A percentile compares a stretch with the other conserved stretches of the same genome.
These are phyloP conservation scores for Tricholoma bakamatsutake DNA, from an alignment of 768 basidiomycete genomes.

Conservation along the genomic window DNA sequence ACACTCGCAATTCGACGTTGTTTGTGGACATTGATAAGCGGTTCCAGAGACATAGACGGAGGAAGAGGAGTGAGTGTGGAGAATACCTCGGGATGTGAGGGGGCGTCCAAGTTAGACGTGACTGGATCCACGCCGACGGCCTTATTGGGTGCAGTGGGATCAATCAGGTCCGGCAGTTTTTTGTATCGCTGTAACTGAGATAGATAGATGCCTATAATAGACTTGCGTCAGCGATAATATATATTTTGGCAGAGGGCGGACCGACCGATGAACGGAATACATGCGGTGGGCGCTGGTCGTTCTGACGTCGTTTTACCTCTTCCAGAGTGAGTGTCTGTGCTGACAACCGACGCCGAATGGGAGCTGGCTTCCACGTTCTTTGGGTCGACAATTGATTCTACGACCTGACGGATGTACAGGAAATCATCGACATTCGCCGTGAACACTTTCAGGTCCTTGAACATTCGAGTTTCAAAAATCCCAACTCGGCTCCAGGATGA, in stretches of 20 bases:
- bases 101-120: conserved; percentile 60
- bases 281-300: conserved; percentile 41
- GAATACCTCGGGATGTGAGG: conserved; percentile 77
- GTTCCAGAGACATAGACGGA: conserved; percentile 72
- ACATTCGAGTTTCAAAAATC: conserved; percentile 66
- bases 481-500: conserved; percentile 58
- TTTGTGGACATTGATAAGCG: conserved; percentile 85
- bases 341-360: conserved; percentile 49
- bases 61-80: conserved; percentile 66
- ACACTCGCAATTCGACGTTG: conserved; percentile 77
- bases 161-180: conserved; percentile 73
- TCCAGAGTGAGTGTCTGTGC: conserved; percentile 34
- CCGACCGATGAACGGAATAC: conserved; percentile 82
- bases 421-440: conserved; percentile 64
- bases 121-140: conserved; percentile 58
- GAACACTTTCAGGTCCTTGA: conserved; percentile 65
- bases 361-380: conserved; percentile 52
- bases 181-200: conserved; percentile 61
- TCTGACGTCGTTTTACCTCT: conserved; percentile 35
- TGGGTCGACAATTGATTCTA: conserved; percentile 59
- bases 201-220: conserved; percentile 63
- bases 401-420: conserved; percentile 61
- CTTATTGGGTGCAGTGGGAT: conserved; percentile 74
- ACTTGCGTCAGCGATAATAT: neutral
- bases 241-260: conserved; percentile 2